Evolutionary conservation across 2,329 filamentous ascomycete species (phyloP), one percentile per base, ranked within the genome.

Genomic region (Westerdykella sp.): DNA sequence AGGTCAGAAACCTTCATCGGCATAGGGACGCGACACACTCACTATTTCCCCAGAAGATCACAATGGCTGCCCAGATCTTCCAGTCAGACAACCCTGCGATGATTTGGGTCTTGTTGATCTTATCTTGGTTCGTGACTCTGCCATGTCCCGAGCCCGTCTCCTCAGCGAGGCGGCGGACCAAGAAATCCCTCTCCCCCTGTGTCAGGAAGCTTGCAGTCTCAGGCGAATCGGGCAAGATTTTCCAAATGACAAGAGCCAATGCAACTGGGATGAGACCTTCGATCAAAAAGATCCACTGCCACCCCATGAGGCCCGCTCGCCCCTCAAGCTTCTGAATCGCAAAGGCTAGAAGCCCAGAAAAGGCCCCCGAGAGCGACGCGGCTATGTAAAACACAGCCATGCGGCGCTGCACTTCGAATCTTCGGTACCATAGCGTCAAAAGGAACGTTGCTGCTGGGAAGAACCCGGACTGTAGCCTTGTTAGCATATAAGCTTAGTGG

Each of bases 361-460:
- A 67, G 7, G 62, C 63, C 4, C 62, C 63, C 0, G 61, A 57
- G 6, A 65, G 47, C 3, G 61, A 59, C 1, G 62, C 62, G 18
- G 62, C 58, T 21, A 61, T 45, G 40, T 65, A 66, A 44, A 66
- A 65, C 10, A 65, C 55, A 5, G 63, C 62, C 59, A 65, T 60
- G 4, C 63, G 58, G 11, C 58, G 56, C 39, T 65, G 61, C 3
- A 64, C 42, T 51, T 67, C 63, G 37, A 57, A 62, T 10, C 63
- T 56, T 2, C 55, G 55, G 38, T 67, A 67, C 63, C 63, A 67
- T 6, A 63, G 42, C 3, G 62, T 65, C 7, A 66, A 46, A 11
- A 64, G 42, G 39, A 64, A 65, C 1, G 78, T 77, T 54, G 85
- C 83, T 15, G 81, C 83, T 0, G 82, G 82, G 3, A 85, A 69